Conservation (phyloP, 1,284 basidiomycete species). For the Wolfiporia cocos region DNA sequence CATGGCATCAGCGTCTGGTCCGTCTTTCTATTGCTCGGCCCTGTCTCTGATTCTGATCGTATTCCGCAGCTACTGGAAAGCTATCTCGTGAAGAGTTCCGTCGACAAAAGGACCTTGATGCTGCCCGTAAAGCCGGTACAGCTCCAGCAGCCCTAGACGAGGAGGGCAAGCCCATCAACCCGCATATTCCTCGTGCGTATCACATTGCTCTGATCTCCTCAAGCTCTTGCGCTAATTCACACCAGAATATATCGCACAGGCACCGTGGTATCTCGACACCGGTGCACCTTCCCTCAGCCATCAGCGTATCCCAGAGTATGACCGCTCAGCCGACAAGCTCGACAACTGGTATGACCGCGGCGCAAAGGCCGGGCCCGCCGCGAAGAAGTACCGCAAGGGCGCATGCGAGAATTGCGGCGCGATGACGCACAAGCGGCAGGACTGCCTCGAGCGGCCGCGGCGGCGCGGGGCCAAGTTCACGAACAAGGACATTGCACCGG, state of each 20-base stretch:
- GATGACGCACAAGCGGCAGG: conserved; percentile 86
- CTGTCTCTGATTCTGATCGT: background rate
- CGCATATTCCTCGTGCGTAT: conserved; percentile 89
- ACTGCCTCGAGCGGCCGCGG: conserved; percentile 94
- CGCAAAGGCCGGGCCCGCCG: conserved; percentile 79
- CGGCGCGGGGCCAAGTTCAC: conserved; percentile 96
- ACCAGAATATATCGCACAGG: conserved; percentile 88
- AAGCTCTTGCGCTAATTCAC: too few species aligned
- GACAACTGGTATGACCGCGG: conserved; percentile 93
- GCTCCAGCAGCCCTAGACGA: conserved; percentile 93
- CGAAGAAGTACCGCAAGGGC: conserved; percentile 95
- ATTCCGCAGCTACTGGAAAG: conserved; percentile 51
- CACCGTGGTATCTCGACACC: conserved; percentile 97
- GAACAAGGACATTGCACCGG: conserved; percentile 84
- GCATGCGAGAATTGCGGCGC: conserved; percentile 99
- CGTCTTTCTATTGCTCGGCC: background rate
- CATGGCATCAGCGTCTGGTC: conserved; percentile 14
- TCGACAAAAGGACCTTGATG: conserved; percentile 93
- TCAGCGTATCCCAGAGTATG: conserved; percentile 79
- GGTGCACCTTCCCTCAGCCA: conserved; percentile 89
- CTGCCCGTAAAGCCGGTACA: conserved; percentile 94
- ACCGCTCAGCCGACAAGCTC: conserved; percentile 63
- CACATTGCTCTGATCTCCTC: too few species aligned
- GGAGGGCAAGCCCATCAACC: conserved; percentile 94
- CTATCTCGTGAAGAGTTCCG: conserved; percentile 91